Evolutionary conservation across 305 asterid genomes (phyloP).

Genomic region (Withania somnifera): DNA sequence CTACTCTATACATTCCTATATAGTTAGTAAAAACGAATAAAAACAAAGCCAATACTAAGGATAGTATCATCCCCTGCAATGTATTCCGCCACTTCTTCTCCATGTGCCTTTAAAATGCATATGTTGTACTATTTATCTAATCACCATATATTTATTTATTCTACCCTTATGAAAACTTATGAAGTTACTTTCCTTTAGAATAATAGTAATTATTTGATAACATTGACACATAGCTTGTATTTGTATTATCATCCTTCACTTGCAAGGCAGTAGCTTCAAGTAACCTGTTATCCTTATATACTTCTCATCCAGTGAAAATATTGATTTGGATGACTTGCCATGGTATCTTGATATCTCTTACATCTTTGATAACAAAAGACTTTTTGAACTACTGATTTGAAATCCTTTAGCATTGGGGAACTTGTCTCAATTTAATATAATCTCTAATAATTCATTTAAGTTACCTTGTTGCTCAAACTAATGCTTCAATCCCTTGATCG

Average conservation of each 20-base stretch:
- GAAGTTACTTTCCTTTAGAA: too few species aligned
- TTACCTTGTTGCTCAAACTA: neutral
- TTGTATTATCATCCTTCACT: neutral
- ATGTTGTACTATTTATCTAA: too few species aligned
- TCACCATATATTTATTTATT: too few species aligned
- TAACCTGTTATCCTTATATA: neutral
- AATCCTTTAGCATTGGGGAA: neutral
- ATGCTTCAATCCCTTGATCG: neutral
- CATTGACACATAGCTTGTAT: neutral
- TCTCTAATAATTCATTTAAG: constrained; percentile 1
- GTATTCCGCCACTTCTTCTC: too few species aligned
- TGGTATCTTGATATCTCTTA: constrained; percentile 31
- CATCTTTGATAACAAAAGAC: neutral
- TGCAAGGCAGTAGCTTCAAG: neutral
- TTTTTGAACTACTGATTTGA: constrained; percentile 2
- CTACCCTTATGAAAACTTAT: too few species aligned
- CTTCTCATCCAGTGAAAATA: neutral
- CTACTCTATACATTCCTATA: too few species aligned
- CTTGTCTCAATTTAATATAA: neutral
- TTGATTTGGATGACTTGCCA: constrained; percentile 14
- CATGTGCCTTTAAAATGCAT: too few species aligned
- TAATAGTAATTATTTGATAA: too few species aligned
- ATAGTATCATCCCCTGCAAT: too few species aligned
- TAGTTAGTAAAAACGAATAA: too few species aligned
- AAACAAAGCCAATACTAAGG: too few species aligned